Percentiles rank a stretch among this genome's conserved stretches.
Conservation (phyloP, 768 basidiomycete genomes). For the Auriscalpium orientale region DNA sequence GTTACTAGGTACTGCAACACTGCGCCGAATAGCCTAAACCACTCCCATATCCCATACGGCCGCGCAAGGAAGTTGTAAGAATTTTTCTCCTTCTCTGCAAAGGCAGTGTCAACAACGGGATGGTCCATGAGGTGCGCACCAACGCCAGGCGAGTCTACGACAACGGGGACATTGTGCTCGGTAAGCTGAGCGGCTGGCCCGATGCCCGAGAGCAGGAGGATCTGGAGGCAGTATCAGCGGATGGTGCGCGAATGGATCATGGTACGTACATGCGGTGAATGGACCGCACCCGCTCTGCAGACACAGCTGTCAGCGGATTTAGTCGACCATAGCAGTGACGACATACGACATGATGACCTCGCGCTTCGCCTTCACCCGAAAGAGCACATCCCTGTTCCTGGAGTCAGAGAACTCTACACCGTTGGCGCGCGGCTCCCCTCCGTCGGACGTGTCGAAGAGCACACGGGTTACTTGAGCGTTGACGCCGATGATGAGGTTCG, state of each 20-base stretch:
- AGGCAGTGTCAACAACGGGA: conserved; percentile 41
- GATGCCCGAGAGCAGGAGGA: conserved; percentile 69
- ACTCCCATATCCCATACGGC: neutral
- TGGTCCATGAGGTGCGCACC: conserved; percentile 73
- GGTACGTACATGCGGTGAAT: conserved; percentile 45
- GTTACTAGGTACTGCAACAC: conserved; percentile 35
- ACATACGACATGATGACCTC: conserved; percentile 59
- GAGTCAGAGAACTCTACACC: conserved; percentile 50
- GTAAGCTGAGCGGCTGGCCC: conserved; percentile 57
- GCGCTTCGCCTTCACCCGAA: conserved; percentile 40
- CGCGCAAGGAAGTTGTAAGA: conserved; percentile 32
- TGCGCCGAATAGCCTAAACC: conserved; percentile 14
- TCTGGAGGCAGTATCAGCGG: conserved; percentile 24
- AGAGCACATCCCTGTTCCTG: conserved; percentile 27
- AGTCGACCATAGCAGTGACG: neutral
- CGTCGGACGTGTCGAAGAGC: conserved; percentile 33
- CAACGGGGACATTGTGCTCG: conserved; percentile 43
- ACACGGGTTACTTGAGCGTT: conserved; percentile 51
- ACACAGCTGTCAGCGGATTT: neutral
- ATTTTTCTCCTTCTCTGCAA: conserved; percentile 41
- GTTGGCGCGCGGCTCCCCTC: conserved; percentile 36
- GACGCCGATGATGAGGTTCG: conserved; percentile 56
- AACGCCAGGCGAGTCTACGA: conserved; percentile 64
- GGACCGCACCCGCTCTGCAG: conserved; percentile 50
- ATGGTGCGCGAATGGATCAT: neutral